Conservation (phyloP, 371 early-diverging fungal genomes). For the Dinochytrium kinnereticum region DNA sequence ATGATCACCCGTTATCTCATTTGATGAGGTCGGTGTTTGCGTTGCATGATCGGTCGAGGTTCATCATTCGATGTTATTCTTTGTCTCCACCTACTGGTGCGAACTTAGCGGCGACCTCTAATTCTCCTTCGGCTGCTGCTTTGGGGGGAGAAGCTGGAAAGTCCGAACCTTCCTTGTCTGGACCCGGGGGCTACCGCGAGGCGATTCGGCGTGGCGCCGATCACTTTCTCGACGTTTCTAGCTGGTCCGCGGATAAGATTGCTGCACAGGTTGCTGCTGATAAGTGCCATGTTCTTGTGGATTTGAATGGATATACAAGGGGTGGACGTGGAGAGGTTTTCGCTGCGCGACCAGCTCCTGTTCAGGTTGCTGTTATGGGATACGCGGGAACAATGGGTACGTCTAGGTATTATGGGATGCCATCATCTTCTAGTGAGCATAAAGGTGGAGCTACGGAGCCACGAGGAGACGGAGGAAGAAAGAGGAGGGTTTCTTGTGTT, state of each 20-base stretch:
- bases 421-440: conserved; percentile 25
- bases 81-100: conserved; percentile 64
- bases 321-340: conserved; percentile 93
- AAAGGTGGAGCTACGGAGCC: no score
- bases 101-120: background rate
- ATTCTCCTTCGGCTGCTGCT: background rate
- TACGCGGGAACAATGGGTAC: conserved; percentile 91
- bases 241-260: conserved; percentile 74
- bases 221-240: conserved; percentile 76
- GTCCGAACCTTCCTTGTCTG: background rate
- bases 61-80: conserved; percentile 81
- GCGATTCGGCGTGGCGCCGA: conserved; percentile 84
- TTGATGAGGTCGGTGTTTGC: conserved; percentile 95
- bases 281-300: conserved; percentile 85
- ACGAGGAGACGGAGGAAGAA: background rate
- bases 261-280: conserved; percentile 75
- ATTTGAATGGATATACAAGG: conserved; percentile 94
- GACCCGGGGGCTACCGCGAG: conserved; percentile 61
- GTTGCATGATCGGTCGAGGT: conserved; percentile 75
- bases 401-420: conserved; percentile 12
- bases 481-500: conserved; percentile 6
- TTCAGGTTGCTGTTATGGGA: conserved; percentile 91
- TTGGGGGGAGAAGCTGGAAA: no score
- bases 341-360: conserved; percentile 88
- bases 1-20: conserved; percentile 90